Evolutionary conservation across 768 basidiomycete species (phyloP), one percentile per base, ranked within the genome.

Genomic region (Boletus rex-veris): DNA sequence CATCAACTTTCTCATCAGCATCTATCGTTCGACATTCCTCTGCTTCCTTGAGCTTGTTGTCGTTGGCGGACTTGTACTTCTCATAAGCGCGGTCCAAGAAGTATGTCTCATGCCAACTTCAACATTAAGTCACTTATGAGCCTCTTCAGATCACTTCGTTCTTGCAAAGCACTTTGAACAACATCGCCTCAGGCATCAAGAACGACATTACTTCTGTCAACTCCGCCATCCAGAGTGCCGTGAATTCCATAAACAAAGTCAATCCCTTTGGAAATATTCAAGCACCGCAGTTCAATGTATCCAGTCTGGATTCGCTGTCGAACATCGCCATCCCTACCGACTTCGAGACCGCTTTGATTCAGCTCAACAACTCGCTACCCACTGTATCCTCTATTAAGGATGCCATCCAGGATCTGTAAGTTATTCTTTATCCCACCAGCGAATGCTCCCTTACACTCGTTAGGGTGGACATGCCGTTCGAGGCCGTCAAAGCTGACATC

Each of bases 41-140:
- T 99, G 96, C 70, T 93, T 97, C 61, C 74, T 97, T 58, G 93
- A 98, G 70, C 79, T 98, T 41, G 84, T 90, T 21, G 83, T 99
- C 10, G 79, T 85, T 28, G 93, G 93, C 15, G 86, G 81, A 7
- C 75, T 99, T 48, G 79, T 82, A 24, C 73, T 98, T 50, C 74
- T 97, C 43, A 91, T 97, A 45, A 78, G 75, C 45, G 92, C 92
- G 7, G 90, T 93, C 0, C 76, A 92, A 58, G 88, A 88, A 75
- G 95, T 94, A 59, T 56, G 83, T 70, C 12, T n/a, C 50, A 19
- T 21, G 35, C 12, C 11, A 42, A 44, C 48, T 33, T 6, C 33
- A n/a, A 15, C 28, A 10, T 8, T 12, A 38, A 36, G 30, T 55
- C 51, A 42, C 47, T 65, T 46, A 60, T 55, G 54, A 42, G 38